Evolutionary conservation across 1,284 basidiomycete species (phyloP).

Genomic region (Ganoderma lucidum): DNA sequence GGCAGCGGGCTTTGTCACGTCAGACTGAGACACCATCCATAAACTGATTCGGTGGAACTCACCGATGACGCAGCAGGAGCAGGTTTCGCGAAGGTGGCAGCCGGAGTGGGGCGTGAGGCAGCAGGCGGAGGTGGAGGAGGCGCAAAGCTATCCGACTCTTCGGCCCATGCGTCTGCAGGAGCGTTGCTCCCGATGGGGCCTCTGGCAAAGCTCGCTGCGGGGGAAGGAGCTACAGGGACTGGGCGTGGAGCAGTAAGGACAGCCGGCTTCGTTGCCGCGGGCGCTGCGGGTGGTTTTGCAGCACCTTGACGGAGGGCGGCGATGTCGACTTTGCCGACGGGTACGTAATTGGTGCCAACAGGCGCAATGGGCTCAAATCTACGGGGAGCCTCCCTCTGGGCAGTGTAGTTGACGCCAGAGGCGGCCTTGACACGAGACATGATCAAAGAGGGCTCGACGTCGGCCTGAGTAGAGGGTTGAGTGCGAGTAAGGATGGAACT

Average conservation of each 20-base stretch:
- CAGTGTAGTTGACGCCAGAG: conserved; percentile 92
- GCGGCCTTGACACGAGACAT: conserved; percentile 91
- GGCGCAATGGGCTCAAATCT: conserved; percentile 76
- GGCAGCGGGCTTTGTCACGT: conserved; percentile 24
- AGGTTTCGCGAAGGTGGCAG: conserved; percentile 36
- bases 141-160: conserved; percentile 45
- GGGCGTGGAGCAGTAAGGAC: conserved; percentile 53
- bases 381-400: conserved; percentile 72
- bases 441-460: conserved; percentile 83
- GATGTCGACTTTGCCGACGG: conserved; percentile 77
- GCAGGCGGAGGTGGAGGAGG: conserved; percentile 55
- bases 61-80: conserved; percentile 31
- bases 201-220: conserved; percentile 42
- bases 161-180: conserved; percentile 66
- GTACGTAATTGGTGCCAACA: conserved; percentile 76
- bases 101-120: conserved; percentile 55
- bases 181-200: conserved; percentile 40
- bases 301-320: conserved; percentile 57
- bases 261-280: conserved; percentile 46
- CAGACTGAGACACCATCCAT: not conserved
- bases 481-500: not conserved
- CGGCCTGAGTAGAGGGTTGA: conserved; percentile 56
- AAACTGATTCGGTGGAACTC: conserved; percentile 12
- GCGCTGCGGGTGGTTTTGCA: conserved; percentile 36
- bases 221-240: conserved; percentile 50